phyloP scores from a whole-genome alignment of 805 yeast genomes.

The Henningerozyma blattae region DNA sequence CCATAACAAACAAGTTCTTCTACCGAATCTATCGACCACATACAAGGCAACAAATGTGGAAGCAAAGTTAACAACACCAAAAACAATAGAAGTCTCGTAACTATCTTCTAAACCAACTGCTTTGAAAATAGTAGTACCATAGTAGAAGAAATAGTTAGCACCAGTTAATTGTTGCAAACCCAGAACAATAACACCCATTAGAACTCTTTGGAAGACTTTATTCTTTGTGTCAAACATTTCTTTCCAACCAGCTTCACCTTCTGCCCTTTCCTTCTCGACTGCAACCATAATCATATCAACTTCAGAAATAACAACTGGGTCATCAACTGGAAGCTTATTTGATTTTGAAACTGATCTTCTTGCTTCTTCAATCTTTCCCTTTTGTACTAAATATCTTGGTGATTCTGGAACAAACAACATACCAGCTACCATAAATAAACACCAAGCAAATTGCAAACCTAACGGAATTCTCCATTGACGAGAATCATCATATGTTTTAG shows the following conservation, averaged over 20 bases:
- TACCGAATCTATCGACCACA: slow-evolving; percentile 45
- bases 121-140: slow-evolving; percentile 50
- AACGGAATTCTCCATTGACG: slow-evolving; percentile 72
- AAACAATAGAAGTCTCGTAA: slow-evolving; percentile 45
- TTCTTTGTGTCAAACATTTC: slow-evolving; percentile 61
- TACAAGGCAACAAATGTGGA: slow-evolving; percentile 43
- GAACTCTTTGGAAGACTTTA: slow-evolving; percentile 35
- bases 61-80: slow-evolving; percentile 51
- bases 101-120: slow-evolving; percentile 53
- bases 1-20: slow-evolving; percentile 35
- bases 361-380: slow-evolving; percentile 48
- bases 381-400: slow-evolving; percentile 55
- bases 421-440: slow-evolving; percentile 29
- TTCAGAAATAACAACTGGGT: slow-evolving; percentile 44
- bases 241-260: slow-evolving; percentile 56
- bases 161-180: slow-evolving; percentile 64
- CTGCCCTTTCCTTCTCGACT: slow-evolving; percentile 45
- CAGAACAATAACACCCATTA: slow-evolving; percentile 47
- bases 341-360: slow-evolving; percentile 45
- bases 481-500: slow-evolving; percentile 25
- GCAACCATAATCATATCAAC: slow-evolving; percentile 47
- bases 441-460: slow-evolving; percentile 45
- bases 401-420: slow-evolving; percentile 59
- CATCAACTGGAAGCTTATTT: slow-evolving; percentile 42
- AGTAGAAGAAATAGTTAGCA: slow-evolving; percentile 58